Percentiles rank a stretch among this genome's conserved stretches.
Conservation (phyloP, 1,284 basidiomycete genomes). For the Pholiota adiposa region DNA sequence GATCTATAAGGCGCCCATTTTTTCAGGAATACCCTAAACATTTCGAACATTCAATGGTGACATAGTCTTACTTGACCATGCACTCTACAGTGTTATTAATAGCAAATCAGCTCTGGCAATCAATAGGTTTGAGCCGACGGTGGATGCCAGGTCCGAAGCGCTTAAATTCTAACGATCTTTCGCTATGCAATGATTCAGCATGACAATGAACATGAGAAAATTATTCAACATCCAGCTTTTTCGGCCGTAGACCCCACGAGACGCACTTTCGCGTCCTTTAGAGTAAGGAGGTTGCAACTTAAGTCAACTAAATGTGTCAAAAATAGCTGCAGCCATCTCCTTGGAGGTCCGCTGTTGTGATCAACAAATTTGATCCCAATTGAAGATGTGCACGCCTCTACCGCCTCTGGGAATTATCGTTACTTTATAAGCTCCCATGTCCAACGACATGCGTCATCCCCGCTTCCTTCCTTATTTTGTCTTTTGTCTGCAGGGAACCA, state of each 20-base stretch:
- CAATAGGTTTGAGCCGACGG: neutral
- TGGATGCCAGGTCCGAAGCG: neutral
- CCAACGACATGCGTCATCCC: slow-evolving; percentile 5
- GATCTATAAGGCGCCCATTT: too few species aligned
- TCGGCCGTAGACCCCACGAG: neutral
- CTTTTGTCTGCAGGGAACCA: neutral
- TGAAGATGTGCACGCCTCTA: neutral
- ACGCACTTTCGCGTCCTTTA: neutral
- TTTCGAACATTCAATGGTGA: too few species aligned
- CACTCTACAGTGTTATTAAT: neutral
- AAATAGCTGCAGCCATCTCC: neutral
- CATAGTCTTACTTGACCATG: too few species aligned
- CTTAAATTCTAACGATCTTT: slow-evolving; percentile 1
- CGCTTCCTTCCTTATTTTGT: slow-evolving; percentile 8
- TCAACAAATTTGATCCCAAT: neutral
- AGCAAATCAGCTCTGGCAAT: neutral
- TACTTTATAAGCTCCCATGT: slow-evolving; percentile 20
- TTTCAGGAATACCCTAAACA: too few species aligned
- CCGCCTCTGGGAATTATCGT: slow-evolving; percentile 14
- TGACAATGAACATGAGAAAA: neutral
- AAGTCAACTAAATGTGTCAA: neutral
- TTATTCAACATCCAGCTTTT: neutral
- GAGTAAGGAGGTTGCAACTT: neutral
- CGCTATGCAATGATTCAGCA: neutral
- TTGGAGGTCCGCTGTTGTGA: neutral